phyloP scores from a whole-genome alignment of 2,329 filamentous ascomycete species.

The Fusarium odoratissimum region DNA sequence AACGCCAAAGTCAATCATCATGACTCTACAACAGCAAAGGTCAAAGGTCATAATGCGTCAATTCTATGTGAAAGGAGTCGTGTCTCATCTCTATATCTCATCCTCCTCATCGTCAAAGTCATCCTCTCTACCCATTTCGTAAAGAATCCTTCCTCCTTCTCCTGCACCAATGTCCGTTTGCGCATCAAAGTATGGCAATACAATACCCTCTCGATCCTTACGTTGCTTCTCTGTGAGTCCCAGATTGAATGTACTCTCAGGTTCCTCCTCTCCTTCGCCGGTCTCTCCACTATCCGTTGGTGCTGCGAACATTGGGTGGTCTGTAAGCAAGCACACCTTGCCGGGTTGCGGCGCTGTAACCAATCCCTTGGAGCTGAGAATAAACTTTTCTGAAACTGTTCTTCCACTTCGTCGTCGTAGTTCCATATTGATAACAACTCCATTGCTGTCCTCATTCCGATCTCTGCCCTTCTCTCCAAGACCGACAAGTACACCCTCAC shows the following conservation, averaged over 20 bases:
- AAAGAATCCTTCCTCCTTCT: conserved; percentile 91
- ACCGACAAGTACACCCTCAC: conserved; percentile 82
- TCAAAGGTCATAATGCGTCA: not conserved
- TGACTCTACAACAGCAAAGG: not conserved
- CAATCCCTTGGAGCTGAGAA: conserved; percentile 54
- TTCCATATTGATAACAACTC: conserved; percentile 86
- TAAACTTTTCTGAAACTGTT: conserved; percentile 76
- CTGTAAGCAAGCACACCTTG: conserved; percentile 72
- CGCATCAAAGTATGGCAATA: conserved; percentile 96
- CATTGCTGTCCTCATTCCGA: conserved; percentile 50
- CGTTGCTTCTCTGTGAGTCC: conserved; percentile 92
- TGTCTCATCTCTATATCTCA: conserved; percentile 70
- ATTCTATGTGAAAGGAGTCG: not conserved
- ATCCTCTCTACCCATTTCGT: conserved; percentile 96
- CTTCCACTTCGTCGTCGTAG: conserved; percentile 85
- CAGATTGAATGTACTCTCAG: conserved; percentile 84
- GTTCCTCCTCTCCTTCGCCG: conserved; percentile 62
- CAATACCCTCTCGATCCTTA: conserved; percentile 85
- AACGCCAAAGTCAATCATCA: not conserved
- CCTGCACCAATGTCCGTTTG: conserved; percentile 83
- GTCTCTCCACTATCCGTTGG: conserved; percentile 51
- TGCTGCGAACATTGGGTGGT: conserved; percentile 76
- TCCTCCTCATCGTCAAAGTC: conserved; percentile 98
- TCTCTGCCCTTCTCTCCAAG: conserved; percentile 63
- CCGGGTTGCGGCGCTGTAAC: conserved; percentile 41